Evolutionary conservation across 257 asterid genomes (phyloP).

Genomic region (Plectranthus barbatus): DNA sequence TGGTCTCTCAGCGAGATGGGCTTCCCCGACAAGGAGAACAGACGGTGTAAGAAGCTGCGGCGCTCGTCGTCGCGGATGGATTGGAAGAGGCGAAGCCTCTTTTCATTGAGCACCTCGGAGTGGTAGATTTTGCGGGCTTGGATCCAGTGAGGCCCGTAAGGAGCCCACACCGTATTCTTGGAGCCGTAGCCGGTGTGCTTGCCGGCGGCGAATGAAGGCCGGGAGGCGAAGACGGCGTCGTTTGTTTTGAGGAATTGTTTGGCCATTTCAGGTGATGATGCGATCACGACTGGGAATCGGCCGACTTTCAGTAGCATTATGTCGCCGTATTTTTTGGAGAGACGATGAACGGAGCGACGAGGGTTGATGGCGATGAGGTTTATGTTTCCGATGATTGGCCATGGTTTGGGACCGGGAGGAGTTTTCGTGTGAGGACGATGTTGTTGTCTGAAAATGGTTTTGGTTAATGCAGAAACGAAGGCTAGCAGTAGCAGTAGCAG

Average conservation of each 20-base stretch:
- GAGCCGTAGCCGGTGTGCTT: constrained; percentile 22
- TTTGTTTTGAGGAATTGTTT: constrained; percentile 25
- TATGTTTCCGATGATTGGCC: constrained; percentile 34
- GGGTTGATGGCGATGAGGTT: constrained; percentile 12
- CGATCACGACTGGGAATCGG: constrained; percentile 21
- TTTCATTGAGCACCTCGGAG: constrained; percentile 16
- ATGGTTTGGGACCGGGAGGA: constrained; percentile 38
- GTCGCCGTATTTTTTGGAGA: constrained; percentile 25
- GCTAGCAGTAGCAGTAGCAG: too few species aligned
- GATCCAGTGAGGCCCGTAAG: constrained; percentile 31
- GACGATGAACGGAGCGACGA: constrained; percentile 8
- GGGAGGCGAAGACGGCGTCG: constrained; percentile 26
- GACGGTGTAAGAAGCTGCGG: constrained; percentile 3
- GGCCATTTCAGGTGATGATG: constrained; percentile 37
- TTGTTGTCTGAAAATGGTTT: neutral
- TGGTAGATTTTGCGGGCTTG: constrained; percentile 27
- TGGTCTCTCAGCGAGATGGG: constrained; percentile 20
- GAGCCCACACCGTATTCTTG: constrained; percentile 27
- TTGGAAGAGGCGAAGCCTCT: constrained; percentile 21
- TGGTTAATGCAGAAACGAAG: neutral
- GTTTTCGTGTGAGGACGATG: neutral
- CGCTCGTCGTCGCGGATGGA: constrained; percentile 29
- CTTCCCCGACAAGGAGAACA: constrained; percentile 18
- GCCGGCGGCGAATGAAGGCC: constrained; percentile 33
- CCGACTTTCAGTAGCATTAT: constrained; percentile 32